Evolutionary conservation across 768 basidiomycete genomes (phyloP).

Genomic region (Lactarius hatsudake): DNA sequence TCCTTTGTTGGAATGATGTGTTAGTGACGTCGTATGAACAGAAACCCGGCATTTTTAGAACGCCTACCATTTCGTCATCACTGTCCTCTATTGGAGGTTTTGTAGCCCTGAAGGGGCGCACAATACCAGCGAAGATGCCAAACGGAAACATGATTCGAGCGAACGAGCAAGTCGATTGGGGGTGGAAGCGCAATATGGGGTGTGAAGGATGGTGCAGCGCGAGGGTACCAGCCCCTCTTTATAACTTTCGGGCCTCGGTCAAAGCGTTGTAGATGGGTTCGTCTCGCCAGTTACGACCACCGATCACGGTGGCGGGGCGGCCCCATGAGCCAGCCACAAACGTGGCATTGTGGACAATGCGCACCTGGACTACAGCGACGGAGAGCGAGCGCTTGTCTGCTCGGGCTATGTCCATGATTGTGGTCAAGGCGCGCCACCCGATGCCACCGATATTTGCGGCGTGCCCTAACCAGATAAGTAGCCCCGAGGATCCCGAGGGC

Average conservation of each 20-base stretch:
- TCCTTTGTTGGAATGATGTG: slow-evolving; percentile 4
- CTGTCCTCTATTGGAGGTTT: slow-evolving; percentile 6
- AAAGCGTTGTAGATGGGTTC: not conserved
- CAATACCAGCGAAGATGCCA: not conserved
- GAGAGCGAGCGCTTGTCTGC: not conserved
- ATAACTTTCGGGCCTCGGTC: not conserved
- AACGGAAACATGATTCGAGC: slow-evolving; percentile 9
- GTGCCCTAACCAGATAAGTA: too few relatives aligned
- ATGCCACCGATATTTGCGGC: not conserved
- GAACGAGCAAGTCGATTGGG: not conserved
- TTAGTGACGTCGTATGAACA: slow-evolving; percentile 4
- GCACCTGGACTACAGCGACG: not conserved
- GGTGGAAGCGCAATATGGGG: not conserved
- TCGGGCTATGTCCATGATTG: not conserved
- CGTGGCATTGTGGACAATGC: not conserved
- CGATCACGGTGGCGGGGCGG: not conserved
- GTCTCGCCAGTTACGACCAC: not conserved
- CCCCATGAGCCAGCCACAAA: not conserved
- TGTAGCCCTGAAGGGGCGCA: slow-evolving; percentile 5
- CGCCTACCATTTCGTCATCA: slow-evolving; percentile 16
- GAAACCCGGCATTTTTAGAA: not conserved
- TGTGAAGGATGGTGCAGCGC: not conserved
- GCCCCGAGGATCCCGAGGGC: too few relatives aligned
- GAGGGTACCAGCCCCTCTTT: not conserved
- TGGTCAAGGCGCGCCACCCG: not conserved